A percentile compares a stretch with the other conserved stretches of the same genome.
These are phyloP conservation scores for Dianthus caryophyllus DNA, from an alignment of 148 eudicot species.

Conservation along the genomic window DNA sequence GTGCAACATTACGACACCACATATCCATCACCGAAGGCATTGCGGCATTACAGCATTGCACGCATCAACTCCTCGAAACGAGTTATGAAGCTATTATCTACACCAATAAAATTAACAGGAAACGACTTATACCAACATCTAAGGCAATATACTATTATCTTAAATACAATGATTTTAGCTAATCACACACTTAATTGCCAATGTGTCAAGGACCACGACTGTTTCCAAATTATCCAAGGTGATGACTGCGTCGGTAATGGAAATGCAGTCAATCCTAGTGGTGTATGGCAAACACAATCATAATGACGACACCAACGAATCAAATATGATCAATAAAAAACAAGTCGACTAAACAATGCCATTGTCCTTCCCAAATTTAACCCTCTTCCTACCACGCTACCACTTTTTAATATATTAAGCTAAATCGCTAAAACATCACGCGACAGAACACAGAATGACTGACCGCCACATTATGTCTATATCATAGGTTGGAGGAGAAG, in stretches of 20 bases:
- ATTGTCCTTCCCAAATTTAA: too few relatives aligned
- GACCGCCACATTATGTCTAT: not conserved
- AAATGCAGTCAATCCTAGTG: too few relatives aligned
- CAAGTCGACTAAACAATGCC: not conserved
- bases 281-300: too few relatives aligned
- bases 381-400: not conserved
- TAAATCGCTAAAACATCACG: not conserved
- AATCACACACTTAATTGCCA: too few relatives aligned
- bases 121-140: not conserved
- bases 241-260: too few relatives aligned
- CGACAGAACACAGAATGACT: not conserved
- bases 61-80: not conserved
- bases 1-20: not conserved
- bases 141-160: too few relatives aligned
- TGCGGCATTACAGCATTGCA: not conserved
- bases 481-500: not conserved
- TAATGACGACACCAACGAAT: too few relatives aligned
- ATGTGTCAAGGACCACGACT: too few relatives aligned
- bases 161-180: too few relatives aligned
- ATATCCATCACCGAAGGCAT: not conserved
- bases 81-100: not conserved
- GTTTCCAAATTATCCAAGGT: too few relatives aligned
- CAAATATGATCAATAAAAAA: too few relatives aligned
- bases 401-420: not conserved
- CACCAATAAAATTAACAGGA: not conserved